Evolutionary conservation across 495 filamentous ascomycete species (phyloP).

Genomic region (Eremomyces bilateralis): DNA sequence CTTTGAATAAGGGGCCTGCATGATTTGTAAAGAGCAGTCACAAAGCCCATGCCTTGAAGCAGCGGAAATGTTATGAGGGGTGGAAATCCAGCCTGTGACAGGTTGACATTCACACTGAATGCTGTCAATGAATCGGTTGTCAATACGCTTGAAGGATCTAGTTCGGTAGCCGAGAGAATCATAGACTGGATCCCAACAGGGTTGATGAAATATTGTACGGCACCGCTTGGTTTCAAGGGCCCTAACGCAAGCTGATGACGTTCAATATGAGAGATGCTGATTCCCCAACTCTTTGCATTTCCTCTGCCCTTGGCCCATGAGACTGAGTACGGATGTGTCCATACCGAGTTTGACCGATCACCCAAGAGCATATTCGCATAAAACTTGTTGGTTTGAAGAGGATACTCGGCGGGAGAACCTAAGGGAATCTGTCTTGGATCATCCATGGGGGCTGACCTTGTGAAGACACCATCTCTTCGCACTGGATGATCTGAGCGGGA

Average conservation of each 20-base stretch:
- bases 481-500: constrained; percentile 17
- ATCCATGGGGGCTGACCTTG: too few relatives aligned
- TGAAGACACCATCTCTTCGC: constrained; percentile 12
- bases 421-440: too few relatives aligned
- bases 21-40: constrained; percentile 1
- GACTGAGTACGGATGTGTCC: constrained; percentile 1
- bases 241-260: constrained; percentile 41
- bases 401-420: constrained; percentile 27
- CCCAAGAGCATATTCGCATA: constrained; percentile 4
- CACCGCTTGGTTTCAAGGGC: constrained; percentile 28
- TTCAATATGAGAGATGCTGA: constrained; percentile 23
- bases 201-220: constrained; percentile 45
- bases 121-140: constrained; percentile 39
- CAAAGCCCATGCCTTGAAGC: constrained; percentile 20
- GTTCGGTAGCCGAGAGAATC: constrained; percentile 54
- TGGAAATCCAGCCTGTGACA: constrained; percentile 31
- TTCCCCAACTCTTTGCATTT: constrained; percentile 23
- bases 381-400: constrained; percentile 20
- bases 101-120: constrained; percentile 52
- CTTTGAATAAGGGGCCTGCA: constrained; percentile 1
- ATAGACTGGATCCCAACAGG: constrained; percentile 68
- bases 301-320: constrained; percentile 1
- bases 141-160: constrained; percentile 35
- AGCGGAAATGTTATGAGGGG: constrained; percentile 54
- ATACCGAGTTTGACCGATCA: not conserved